These are phyloP conservation scores for Carex cristatella DNA, from an alignment of 176 grass and related monocot species.

Conservation along the genomic window DNA sequence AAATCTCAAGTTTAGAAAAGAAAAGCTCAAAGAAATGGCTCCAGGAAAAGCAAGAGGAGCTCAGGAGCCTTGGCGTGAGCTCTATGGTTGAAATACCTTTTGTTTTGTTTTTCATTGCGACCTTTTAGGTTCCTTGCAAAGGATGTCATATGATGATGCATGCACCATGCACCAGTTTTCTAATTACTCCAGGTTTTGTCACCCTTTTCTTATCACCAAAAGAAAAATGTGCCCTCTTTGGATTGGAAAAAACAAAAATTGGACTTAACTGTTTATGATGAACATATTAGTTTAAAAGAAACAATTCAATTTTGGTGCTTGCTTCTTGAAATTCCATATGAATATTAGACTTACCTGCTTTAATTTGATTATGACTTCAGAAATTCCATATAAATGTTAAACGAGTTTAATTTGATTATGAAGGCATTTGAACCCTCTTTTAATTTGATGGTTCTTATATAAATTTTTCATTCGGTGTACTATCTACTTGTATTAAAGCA, in stretches of 20 bases:
- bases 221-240: not conserved
- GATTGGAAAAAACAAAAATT: not conserved
- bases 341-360: too few relatives aligned
- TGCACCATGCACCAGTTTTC: not conserved
- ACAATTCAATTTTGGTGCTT: not conserved
- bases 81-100: conserved; percentile 10
- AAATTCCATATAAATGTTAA: too few relatives aligned
- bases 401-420: too few relatives aligned
- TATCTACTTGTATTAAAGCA: too few relatives aligned
- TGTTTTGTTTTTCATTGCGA: not conserved
- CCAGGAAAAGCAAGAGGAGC: not conserved
- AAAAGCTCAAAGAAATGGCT: not conserved
- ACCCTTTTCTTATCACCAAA: not conserved
- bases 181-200: not conserved
- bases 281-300: not conserved
- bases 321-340: not conserved
- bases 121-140: not conserved
- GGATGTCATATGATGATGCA: not conserved
- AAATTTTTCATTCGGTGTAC: too few relatives aligned
- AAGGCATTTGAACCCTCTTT: too few relatives aligned
- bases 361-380: too few relatives aligned
- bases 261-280: not conserved
- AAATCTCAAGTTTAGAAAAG: conserved; percentile 18
- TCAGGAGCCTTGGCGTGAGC: conserved; percentile 7
- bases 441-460: too few relatives aligned